Evolutionary conservation across 2,329 filamentous ascomycete genomes (phyloP).

Genomic region (Colletotrichum euphorbiae): DNA sequence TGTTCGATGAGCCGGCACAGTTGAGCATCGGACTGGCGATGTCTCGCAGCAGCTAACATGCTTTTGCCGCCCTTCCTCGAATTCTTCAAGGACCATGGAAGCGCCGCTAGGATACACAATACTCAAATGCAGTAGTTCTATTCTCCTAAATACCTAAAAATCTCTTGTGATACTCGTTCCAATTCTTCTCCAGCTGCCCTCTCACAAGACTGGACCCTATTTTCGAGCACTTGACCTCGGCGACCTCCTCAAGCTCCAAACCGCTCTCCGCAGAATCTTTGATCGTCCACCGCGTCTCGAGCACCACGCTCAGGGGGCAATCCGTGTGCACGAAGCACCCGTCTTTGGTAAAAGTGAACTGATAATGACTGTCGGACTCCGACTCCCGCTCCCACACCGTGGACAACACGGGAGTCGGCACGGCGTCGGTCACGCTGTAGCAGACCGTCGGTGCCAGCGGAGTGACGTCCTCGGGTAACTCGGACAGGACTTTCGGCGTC

Average conservation of each 20-base stretch:
- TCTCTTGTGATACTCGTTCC: constrained; percentile 61
- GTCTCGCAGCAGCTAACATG: too few species aligned
- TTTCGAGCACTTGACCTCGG: constrained; percentile 61
- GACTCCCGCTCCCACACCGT: constrained; percentile 67
- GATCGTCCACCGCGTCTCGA: constrained; percentile 64
- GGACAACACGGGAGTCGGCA: constrained; percentile 61
- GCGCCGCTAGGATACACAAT: too few species aligned
- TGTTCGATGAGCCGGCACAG: too few species aligned
- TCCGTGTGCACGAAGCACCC: constrained; percentile 64
- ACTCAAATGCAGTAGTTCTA: too few species aligned
- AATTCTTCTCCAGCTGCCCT: constrained; percentile 51
- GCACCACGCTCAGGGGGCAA: constrained; percentile 61
- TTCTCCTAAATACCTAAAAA: constrained; percentile 47
- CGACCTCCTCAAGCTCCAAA: constrained; percentile 61
- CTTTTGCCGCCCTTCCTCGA: too few species aligned
- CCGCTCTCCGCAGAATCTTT: constrained; percentile 45
- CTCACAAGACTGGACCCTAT: constrained; percentile 58
- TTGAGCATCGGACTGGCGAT: too few species aligned
- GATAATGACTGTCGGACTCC: constrained; percentile 63
- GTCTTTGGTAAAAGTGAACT: constrained; percentile 61
- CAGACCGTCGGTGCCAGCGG: constrained; percentile 48
- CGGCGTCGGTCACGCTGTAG: constrained; percentile 61
- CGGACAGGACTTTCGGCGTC: constrained; percentile 43
- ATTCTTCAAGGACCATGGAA: too few species aligned
- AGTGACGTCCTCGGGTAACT: constrained; percentile 45